Evolutionary conservation across 176 grass and related monocot genomes (phyloP), one percentile per base, ranked within the genome.

Genomic region (Aegilops tauschii): DNA sequence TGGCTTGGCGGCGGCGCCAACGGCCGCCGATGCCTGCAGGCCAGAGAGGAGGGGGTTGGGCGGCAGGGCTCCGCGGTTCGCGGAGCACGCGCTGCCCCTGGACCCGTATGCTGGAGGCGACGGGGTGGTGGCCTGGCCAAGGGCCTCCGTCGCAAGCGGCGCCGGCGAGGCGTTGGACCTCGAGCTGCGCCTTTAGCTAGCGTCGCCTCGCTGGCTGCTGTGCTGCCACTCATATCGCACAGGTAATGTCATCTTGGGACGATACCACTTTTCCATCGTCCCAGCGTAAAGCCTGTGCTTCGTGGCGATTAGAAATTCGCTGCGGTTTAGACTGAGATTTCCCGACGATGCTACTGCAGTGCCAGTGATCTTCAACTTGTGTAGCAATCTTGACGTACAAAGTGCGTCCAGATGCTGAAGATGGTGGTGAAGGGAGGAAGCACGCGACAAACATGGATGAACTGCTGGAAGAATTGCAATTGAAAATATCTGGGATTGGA

Each of bases 121-220:
- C 12, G 6, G n/a, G 2, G 71, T 16, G 11, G 71, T 16, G 12
- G 39, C n/a, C n/a, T 0, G 40, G 40, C 44, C 72, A 9, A 5
- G 70, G 70, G 20, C 20, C 11, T 73, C 21, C 70, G 12, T 12
- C 37, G 70, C 32, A 18, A 70, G 32, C 21, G 21, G 71, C 40
- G 40, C 71, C 12, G 42, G 72, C 72, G 40, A 47, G 42, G 13
- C 6, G 72, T 40, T 75, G 42, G 72, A 75, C 72, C 72, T 75
- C 8, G 23, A 75, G 72, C 72, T 75, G 23, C 72, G 72, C 40
- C 72, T 75, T 10, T 75, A 75, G 72, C n/a, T 44, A 71, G 18
- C 21, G 69, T 5, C 37, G 35, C 69, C 36, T 72, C 1, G 32
- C 8, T 69, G 32, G 67, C 32, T 16, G 34, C 67, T 36, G 8